Percentiles rank a stretch among this genome's conserved stretches.
Evolutionary conservation across 352 stramenopile genomes (phyloP).

Genomic region (Phytophthora hybrid): DNA sequence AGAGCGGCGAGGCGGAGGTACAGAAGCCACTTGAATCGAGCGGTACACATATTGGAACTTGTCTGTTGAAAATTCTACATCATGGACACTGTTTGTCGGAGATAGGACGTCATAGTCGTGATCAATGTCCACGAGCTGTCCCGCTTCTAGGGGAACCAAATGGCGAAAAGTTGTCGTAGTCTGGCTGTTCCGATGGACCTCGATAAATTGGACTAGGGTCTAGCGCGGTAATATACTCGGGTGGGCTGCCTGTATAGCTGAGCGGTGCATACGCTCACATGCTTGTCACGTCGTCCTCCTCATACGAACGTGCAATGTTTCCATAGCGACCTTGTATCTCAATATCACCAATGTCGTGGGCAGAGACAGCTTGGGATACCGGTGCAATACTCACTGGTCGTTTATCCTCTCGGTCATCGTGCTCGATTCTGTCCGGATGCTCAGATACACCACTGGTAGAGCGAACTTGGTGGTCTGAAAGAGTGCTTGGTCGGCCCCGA

Average conservation of each 20-base stretch:
- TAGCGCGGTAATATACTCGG: constrained; percentile 42
- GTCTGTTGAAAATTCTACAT: constrained; percentile 71
- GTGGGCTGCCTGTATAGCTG: constrained; percentile 41
- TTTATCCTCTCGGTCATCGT: constrained; percentile 20
- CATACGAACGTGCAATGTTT: constrained; percentile 38
- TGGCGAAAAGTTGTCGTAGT: constrained; percentile 63
- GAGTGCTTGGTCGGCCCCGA: constrained; percentile 23
- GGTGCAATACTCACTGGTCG: constrained; percentile 32
- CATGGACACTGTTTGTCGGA: constrained; percentile 64
- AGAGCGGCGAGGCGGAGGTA: constrained; percentile 15
- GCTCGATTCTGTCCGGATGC: constrained; percentile 25
- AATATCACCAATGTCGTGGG: constrained; percentile 42
- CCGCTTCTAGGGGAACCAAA: constrained; percentile 43
- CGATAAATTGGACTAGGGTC: constrained; percentile 52
- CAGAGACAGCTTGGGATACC: constrained; percentile 39
- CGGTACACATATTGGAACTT: constrained; percentile 79
- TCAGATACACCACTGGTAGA: constrained; percentile 13
- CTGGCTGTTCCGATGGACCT: constrained; percentile 30
- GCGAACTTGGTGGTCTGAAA: constrained; percentile 29
- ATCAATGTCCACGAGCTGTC: constrained; percentile 25
- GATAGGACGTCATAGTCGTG: constrained; percentile 62
- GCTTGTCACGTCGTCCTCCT: constrained; percentile 49
- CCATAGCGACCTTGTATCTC: constrained; percentile 47
- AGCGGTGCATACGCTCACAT: constrained; percentile 43
- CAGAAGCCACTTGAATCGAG: constrained; percentile 60